Evolutionary conservation across 768 basidiomycete species (phyloP).

Genomic region (Imleria badia): DNA sequence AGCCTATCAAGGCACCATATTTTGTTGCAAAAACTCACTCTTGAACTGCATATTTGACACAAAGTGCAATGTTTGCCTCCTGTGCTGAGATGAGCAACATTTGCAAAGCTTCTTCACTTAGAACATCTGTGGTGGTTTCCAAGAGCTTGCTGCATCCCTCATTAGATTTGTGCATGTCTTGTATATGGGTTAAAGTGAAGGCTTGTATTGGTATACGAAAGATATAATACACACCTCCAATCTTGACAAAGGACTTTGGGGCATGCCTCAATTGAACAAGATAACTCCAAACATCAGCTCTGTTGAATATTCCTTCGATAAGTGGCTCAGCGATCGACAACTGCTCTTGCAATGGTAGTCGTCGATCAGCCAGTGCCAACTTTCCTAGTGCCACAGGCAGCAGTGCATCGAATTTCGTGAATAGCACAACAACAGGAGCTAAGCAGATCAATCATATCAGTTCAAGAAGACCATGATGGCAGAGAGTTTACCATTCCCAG

Average conservation of each 20-base stretch:
- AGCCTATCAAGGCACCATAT: too few relatives aligned
- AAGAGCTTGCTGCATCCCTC: not conserved
- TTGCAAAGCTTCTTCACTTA: too few relatives aligned
- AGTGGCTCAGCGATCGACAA: not conserved
- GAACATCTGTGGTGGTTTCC: too few relatives aligned
- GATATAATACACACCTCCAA: not conserved
- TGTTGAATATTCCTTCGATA: not conserved
- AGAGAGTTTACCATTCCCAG: not conserved
- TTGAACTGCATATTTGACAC: not conserved
- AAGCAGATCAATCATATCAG: not conserved
- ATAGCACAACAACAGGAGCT: constrained; percentile 3
- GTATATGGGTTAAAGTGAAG: too few relatives aligned
- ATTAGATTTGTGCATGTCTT: not conserved
- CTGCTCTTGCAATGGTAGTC: not conserved
- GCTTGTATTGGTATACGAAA: not conserved
- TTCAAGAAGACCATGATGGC: not conserved
- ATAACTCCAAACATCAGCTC: not conserved
- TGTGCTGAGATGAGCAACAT: too few relatives aligned
- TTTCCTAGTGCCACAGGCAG: not conserved
- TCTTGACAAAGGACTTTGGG: not conserved
- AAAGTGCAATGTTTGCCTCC: too few relatives aligned
- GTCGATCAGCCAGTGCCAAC: not conserved
- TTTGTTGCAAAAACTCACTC: not conserved
- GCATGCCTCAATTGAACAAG: not conserved
- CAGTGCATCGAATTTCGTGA: constrained; percentile 8